Conservation (phyloP, 129 eudicot genomes). For the Centaurea solstitialis region DNA sequence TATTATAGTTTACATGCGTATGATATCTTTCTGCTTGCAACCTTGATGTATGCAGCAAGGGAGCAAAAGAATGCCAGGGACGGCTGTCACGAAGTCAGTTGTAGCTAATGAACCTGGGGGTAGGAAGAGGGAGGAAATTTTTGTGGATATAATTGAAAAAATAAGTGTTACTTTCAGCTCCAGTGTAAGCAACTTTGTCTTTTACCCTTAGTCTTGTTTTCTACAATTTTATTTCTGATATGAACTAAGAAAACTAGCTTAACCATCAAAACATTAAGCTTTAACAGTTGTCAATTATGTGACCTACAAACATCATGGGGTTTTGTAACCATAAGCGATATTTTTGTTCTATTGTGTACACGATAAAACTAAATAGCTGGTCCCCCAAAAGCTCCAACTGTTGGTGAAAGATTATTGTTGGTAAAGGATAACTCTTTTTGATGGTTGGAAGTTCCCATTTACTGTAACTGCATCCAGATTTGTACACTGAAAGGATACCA, state of each 20-base stretch:
- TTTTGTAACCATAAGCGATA: not conserved
- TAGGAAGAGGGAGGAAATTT: slow-evolving; percentile 94
- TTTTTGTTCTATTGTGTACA: not conserved
- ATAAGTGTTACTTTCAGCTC: slow-evolving; percentile 97
- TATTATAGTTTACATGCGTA: not conserved
- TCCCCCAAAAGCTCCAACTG: not conserved
- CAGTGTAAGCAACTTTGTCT: slow-evolving; percentile 57
- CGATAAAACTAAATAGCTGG: not conserved
- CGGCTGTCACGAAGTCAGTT: slow-evolving; percentile 96
- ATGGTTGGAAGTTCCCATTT: not conserved
- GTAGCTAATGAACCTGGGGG: slow-evolving; percentile 98
- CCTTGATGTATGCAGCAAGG: slow-evolving; percentile 72
- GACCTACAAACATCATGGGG: not conserved
- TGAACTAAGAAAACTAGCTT: slow-evolving; percentile 3
- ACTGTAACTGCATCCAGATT: not conserved
- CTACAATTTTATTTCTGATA: not conserved
- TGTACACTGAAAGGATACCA: not conserved
- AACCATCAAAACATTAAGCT: not conserved
- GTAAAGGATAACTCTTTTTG: not conserved
- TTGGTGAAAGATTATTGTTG: not conserved
- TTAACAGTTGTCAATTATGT: not conserved
- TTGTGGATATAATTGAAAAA: slow-evolving; percentile 96
- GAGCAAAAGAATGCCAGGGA: slow-evolving; percentile 96
- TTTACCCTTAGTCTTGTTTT: not conserved
- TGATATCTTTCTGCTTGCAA: slow-evolving; percentile 14